These are phyloP conservation scores for Colletotrichum caudatum DNA, from an alignment of 2,329 filamentous ascomycete genomes.

Conservation along the genomic window DNA sequence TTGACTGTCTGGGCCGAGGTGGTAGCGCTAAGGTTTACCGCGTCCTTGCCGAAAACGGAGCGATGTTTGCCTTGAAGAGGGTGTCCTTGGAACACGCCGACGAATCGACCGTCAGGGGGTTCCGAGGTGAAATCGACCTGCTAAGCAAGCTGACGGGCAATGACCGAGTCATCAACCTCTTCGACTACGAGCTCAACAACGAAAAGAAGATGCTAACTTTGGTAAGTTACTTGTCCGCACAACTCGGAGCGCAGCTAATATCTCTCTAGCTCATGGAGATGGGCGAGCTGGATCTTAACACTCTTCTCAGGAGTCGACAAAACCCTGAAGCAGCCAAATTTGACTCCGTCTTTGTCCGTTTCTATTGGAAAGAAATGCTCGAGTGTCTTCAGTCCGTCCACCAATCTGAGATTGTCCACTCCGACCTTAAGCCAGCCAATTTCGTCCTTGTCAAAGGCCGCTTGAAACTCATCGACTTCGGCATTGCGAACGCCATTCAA, in stretches of 20 bases:
- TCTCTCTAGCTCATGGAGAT: conserved; percentile 89
- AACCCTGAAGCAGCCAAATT: conserved; percentile 80
- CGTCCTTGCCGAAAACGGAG: conserved; percentile 96
- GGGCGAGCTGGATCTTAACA: conserved; percentile 92
- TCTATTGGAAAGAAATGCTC: conserved; percentile 99
- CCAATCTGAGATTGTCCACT: conserved; percentile 91
- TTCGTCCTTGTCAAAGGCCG: conserved; percentile 92
- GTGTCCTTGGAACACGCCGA: conserved; percentile 93
- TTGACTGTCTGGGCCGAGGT: conserved; percentile 91
- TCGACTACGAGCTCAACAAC: conserved; percentile 93
- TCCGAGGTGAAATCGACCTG: conserved; percentile 95
- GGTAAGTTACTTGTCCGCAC: conserved; percentile 61
- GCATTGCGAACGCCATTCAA: conserved; percentile 97
- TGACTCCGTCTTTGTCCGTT: conserved; percentile 92
- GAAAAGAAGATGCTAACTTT: conserved; percentile 88
- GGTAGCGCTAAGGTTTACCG: conserved; percentile 95
- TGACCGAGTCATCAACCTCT: conserved; percentile 89
- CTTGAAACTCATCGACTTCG: conserved; percentile 97
- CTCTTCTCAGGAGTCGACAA: conserved; percentile 79
- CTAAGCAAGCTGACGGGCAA: conserved; percentile 84
- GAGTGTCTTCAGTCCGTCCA: conserved; percentile 94
- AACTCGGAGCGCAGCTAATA: not conserved
- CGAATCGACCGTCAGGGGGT: conserved; percentile 83
- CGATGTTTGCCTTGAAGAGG: conserved; percentile 92
- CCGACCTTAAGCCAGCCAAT: conserved; percentile 96